Evolutionary conservation across 805 yeast genomes (phyloP), one percentile per base, ranked within the genome.

Genomic region (Saturnispora zaruensis): DNA sequence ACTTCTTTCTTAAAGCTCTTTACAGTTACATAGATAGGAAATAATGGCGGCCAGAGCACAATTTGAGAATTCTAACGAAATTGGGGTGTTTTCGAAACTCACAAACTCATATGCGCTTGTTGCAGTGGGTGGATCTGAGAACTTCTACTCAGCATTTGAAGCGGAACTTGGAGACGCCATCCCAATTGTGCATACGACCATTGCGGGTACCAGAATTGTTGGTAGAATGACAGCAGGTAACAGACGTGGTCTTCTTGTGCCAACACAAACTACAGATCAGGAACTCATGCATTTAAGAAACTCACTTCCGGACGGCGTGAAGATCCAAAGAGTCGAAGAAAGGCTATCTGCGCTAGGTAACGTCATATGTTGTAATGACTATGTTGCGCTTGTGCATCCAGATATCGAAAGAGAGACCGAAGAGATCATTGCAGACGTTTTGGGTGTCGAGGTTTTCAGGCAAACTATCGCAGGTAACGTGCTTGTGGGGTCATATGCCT

Each of bases 401-500:
- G 99, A 93, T 73, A 88, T 93, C 57, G 99, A 93, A 75, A 84
- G 99, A 67, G 99, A 93, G 71, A 93, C 99, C 48, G 99, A 93
- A 73, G 99, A 93, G 73, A 74, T 93, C 60, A 93, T 93, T 65
- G 96, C 98, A 43, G 99, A 93, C 69, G 96, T 90, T 14, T 77
- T 93, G 52, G 99, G 99, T 53, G 99, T 93, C 48, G 99, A 93
- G 72, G 99, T 93, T 43, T 93, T 93, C 78, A 84, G 98, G 74
- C 99, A 93, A 71, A 93, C 99, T 44, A 90, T 93, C 60, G 97
- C 99, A 13, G 97, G 97, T 59, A 91, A 93, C 69, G 97, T 93
- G 51, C 77, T 93, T 54, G 99, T 93, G 49, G 99, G 99, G 51
- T 86, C 96, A 6, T 93, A 93, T 72, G 91, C 98, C 70, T 72